Base-by-base conservation (phyloP, 108 stramenopile genomes). In the Cyclostephanos tholiformis region DNA sequence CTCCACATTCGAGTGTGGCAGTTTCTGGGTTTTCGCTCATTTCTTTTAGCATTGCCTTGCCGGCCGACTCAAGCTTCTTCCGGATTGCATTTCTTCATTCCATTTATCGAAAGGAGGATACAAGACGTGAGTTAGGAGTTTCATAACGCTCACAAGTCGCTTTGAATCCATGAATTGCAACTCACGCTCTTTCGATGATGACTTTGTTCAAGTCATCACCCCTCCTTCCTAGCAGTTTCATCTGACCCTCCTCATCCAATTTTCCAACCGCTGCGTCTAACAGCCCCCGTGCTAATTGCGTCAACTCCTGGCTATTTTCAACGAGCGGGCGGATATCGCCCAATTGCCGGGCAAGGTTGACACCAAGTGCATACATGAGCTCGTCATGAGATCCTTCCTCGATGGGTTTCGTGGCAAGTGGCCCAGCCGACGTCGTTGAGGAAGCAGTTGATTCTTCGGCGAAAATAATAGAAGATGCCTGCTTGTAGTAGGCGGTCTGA, bases 271-370 rank as follows among this genome's bases (percentile, higher is more conserved):
- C 84, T 7, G 89, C 83, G 68, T 94, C 93, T 36, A 91, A 76
- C n/a, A 94, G 63, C 49, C 93, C 93, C 66, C 90, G 81, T 36
- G 90, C 90, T 13, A 94, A 80, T 29, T 84, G 79, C n/a, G 89
- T 83, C 72, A 94, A 64, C 75, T 94, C 93, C 23, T 90, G 88
- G 5, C 87, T 72, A 64, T 79, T 83, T 69, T 89, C 88, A 3
- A 94, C 89, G 49, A 94, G 72, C 5, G 93, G 90, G 43, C 87
- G 79, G 44, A 94, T 64, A 79, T 94, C 93, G 19, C 93, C 90
- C 22, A 85, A 27, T 73, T 84, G 79, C 32, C 79, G 63, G 13
- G 82, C 78, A 49, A 94, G 77, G 57, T 94, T 94, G 61, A 94
- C 87, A 0, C 93, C 93, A 26, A 94, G 72, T 4, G 88, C 78